phyloP scores from a whole-genome alignment of 306 rosid species.

The Cyclanthera cordifolia region DNA sequence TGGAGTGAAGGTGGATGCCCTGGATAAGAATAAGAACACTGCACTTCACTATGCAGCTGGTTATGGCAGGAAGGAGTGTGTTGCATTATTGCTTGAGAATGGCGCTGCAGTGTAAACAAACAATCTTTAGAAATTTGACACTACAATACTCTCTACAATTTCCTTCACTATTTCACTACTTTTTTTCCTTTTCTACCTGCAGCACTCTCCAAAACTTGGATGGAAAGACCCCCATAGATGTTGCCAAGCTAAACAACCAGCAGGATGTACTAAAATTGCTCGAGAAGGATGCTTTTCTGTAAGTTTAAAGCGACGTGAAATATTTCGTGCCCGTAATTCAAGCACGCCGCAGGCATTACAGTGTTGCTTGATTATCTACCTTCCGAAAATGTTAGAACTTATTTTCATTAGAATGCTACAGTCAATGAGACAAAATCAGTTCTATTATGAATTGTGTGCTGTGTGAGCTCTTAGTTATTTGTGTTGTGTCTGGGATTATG shows the following conservation, averaged over 20 bases:
- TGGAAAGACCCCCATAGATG: conserved; percentile 94
- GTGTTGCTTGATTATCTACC: conserved; percentile 5
- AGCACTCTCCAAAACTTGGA: conserved; percentile 94
- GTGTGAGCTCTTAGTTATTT: conserved; percentile 5
- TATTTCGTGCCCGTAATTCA: neutral
- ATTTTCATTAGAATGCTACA: conserved; percentile 8
- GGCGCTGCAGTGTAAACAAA: conserved; percentile 81
- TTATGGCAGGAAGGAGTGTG: conserved; percentile 96
- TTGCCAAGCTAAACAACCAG: conserved; percentile 92
- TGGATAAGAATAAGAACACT: conserved; percentile 93
- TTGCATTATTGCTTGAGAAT: conserved; percentile 76
- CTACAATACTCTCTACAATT: neutral
- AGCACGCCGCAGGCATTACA: conserved; percentile 5
- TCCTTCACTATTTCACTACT: neutral
- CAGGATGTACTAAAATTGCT: conserved; percentile 82
- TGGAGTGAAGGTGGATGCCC: conserved; percentile 87
- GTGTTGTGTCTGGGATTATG: conserved; percentile 3
- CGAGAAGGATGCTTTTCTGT: conserved; percentile 93
- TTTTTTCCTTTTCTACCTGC: conserved; percentile 23
- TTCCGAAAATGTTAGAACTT: neutral
- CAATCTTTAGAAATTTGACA: neutral
- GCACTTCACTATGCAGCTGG: conserved; percentile 99
- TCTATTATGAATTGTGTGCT: neutral
- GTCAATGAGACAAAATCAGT: neutral
- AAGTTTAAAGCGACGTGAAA: conserved; percentile 11